Evolutionary conservation across 371 early-diverging fungal species (phyloP), one percentile per base, ranked within the genome.

Genomic region (Mortierella sp.): DNA sequence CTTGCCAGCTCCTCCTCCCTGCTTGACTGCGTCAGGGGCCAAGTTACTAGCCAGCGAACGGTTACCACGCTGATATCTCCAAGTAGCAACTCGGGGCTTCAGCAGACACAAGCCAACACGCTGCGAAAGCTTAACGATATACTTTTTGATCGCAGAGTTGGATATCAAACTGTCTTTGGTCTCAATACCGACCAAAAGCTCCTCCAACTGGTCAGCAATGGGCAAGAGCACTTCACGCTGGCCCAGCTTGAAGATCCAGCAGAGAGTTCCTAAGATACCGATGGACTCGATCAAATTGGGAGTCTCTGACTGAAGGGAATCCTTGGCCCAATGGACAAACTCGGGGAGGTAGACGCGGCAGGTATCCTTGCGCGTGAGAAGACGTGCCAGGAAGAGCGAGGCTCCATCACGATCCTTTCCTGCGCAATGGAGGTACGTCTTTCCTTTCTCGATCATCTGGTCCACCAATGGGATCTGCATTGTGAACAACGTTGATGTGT

Each of bases 371-470:
- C 88, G 91, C n/a, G 95, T 95, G 12, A 98, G 84, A 49, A 98
- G 80, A 35, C 97, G 89, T 41, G 96, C 93, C 7, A 97, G 82
- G 77, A 98, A 88, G 5, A 98, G 84, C 18, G 96, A 92, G 0
- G 97, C 95, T 27, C 94, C 97, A 77, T 97, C 97, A 65, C 95
- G 91, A 72, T 97, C 98, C 82, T 96, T 97, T 24, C 97, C 96
- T 0, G 95, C 92, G 2, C 90, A 87, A 4, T 84, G 77, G 63
- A 97, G 81, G 74, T 89, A 93, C 10, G 58, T 58, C 75, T 93
- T 93, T 75, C 90, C 91, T 1, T 89, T 77, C 41, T 88, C 84
- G 8, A 94, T 79, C 89, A 93, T 90, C 10, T 89, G 83, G 10
- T 89, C 87, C 32, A 93, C 89, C 38, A 94, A 81, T 1, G 93